phyloP scores from a whole-genome alignment of 169 alveolate genomes.

The Eimeria mitis region DNA sequence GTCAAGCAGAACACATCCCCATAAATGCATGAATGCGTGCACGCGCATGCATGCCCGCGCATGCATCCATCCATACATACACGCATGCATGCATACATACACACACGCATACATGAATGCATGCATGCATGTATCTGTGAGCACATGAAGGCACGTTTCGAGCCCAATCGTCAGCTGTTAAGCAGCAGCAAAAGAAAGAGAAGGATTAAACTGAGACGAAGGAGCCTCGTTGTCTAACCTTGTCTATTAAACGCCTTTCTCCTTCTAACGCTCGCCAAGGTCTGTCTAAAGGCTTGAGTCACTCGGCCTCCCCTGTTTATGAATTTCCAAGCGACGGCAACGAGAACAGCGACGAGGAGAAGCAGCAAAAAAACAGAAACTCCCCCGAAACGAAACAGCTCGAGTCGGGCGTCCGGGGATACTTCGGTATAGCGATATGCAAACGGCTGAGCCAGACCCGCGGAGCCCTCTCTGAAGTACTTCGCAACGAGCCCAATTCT shows the following conservation, averaged over 20 bases:
- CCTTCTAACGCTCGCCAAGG: neutral
- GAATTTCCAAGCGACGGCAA: neutral
- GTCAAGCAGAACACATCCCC: neutral
- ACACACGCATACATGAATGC: no score
- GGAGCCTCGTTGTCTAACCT: neutral
- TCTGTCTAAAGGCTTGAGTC: neutral
- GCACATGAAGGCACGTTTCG: no score
- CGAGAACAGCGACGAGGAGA: neutral
- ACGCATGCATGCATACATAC: neutral
- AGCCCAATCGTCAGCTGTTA: no score
- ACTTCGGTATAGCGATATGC: slow-evolving; percentile 63
- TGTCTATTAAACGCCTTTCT: neutral
- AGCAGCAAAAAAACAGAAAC: neutral
- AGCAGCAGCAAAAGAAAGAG: neutral
- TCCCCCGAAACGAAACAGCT: neutral
- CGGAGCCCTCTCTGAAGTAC: neutral
- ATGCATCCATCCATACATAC: neutral
- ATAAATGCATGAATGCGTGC: neutral
- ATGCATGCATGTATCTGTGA: no score
- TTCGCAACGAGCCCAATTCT: slow-evolving; percentile 72
- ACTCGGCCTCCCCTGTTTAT: neutral
- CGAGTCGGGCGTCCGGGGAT: neutral
- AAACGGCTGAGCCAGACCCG: slow-evolving; percentile 45
- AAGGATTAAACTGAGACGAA: neutral
- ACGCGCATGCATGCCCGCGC: neutral